Percentiles rank a stretch among this genome's conserved stretches.
These are phyloP conservation scores for Pugionium dolabratum DNA, from an alignment of 345 rosid species.

Conservation along the genomic window DNA sequence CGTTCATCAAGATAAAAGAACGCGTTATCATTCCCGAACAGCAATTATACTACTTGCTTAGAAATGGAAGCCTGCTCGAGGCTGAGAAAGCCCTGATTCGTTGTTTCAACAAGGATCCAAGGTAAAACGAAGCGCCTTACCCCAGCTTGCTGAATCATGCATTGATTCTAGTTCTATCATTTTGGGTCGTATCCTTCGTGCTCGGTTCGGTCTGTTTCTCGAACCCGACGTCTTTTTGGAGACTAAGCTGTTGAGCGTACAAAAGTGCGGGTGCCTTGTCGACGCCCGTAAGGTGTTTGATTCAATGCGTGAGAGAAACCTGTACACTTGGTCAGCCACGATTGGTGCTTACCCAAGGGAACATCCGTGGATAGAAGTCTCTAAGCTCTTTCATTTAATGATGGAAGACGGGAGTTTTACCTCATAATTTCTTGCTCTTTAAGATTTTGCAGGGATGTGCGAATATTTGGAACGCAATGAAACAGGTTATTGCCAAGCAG, in stretches of 20 bases:
- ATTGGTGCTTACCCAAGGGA: constrained; percentile 74
- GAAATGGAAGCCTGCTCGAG: constrained; percentile 58
- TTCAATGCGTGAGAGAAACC: constrained; percentile 60
- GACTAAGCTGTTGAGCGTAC: constrained; percentile 75
- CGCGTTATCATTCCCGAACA: constrained; percentile 38
- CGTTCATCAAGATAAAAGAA: constrained; percentile 36
- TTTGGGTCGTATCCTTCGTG: constrained; percentile 66
- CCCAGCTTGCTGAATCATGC: constrained; percentile 58
- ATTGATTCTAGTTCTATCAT: constrained; percentile 56
- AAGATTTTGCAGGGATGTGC: constrained; percentile 86
- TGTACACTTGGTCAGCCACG: constrained; percentile 87
- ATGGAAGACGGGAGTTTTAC: constrained; percentile 61
- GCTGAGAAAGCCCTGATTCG: constrained; percentile 58
- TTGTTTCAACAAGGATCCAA: constrained; percentile 52
- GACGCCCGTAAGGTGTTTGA: constrained; percentile 70
- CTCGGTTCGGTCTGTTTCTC: constrained; percentile 45
- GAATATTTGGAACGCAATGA: constrained; percentile 84
- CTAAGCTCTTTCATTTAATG: constrained; percentile 66
- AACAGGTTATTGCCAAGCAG: constrained; percentile 78
- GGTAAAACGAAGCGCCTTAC: constrained; percentile 56
- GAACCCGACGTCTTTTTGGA: constrained; percentile 49
- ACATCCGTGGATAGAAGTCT: constrained; percentile 64
- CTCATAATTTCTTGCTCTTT: constrained; percentile 74
- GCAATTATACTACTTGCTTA: constrained; percentile 52
- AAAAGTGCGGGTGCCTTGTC: constrained; percentile 58